Conservation (phyloP, 2,329 filamentous ascomycete species). For the Ascosphaera pollenicola region DNA sequence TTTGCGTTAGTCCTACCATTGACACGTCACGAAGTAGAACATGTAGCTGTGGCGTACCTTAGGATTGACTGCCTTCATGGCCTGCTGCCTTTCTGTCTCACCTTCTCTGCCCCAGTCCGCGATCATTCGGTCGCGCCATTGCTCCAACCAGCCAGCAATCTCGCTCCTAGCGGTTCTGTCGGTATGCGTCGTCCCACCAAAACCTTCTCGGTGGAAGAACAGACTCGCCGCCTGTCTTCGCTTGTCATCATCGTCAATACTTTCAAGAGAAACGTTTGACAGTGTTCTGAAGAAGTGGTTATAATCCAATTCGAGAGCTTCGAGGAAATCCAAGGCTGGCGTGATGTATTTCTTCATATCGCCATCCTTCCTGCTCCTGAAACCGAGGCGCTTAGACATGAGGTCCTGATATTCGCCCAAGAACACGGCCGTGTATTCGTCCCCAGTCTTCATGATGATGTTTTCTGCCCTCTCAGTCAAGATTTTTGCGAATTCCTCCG, state of each 20-base stretch:
- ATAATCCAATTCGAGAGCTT: conserved; percentile 71
- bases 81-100: conserved; percentile 40
- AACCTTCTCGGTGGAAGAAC: conserved; percentile 64
- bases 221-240: conserved; percentile 41
- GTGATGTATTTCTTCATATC: conserved; percentile 71
- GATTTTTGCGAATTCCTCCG: conserved; percentile 42
- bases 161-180: conserved; percentile 43
- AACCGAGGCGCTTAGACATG: conserved; percentile 60
- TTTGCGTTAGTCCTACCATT: background rate
- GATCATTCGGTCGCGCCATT: conserved; percentile 47
- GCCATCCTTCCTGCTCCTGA: conserved; percentile 42
- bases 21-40: background rate
- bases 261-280: conserved; percentile 36
- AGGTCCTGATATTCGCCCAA: conserved; percentile 70
- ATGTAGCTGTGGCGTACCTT: conserved; percentile 26
- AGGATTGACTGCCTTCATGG: conserved; percentile 77
- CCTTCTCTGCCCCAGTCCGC: conserved; percentile 51
- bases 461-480: conserved; percentile 61
- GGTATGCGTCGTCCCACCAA: conserved; percentile 32
- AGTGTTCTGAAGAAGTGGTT: conserved; percentile 81
- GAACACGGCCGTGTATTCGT: conserved; percentile 79
- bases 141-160: conserved; percentile 59
- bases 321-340: conserved; percentile 60
- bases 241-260: conserved; percentile 41
- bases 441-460: conserved; percentile 56